Evolutionary conservation across 2,329 filamentous ascomycete genomes (phyloP), one percentile per base, ranked within the genome.

Genomic region (Leptographium lundbergii): DNA sequence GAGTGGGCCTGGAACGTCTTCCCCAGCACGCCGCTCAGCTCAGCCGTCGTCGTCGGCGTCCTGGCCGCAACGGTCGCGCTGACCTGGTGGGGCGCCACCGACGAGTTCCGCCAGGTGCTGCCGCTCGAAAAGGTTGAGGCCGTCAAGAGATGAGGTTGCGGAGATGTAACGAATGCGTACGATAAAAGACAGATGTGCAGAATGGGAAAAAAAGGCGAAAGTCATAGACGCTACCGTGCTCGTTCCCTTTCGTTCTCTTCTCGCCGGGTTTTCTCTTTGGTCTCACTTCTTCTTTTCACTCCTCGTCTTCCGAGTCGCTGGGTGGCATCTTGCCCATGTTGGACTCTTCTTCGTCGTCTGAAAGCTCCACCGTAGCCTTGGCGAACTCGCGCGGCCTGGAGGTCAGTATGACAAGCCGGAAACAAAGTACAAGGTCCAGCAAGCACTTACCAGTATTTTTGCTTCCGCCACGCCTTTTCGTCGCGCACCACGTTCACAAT

Each of bases 1-100:
- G 91, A 96, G 71, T 91, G 87, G 85, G 89, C 88, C 14, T 96
- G 91, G 91, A 95, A 96, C 66, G 84, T 91, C 11, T 96, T 88
- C 69, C 91, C 91, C n/a, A 95, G 90, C 69, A 84, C 81, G 5
- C 67, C 73, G 34, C 61, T 68, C 54, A 84, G 81, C 68, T 84
- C 81, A 5, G 69, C 68, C 17, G 74, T 77, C 19, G 91, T 91
- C 10, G 88, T 99, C 17, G 78, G 77, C 27, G 81, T 84, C 47
- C 75, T 97, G 66, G 82, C 82, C 22, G 68, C 81, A 14, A 88
- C 87, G 19, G 83, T 92, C 1, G 74, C 74, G 6, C 77, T 82
- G 54, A 75, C 82, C 17, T 88, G 86, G 78, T 73, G 76, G 64
- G 82, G 81, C 4, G 79, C 79, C 57, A 71, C 73, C 14, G 72